Base-by-base conservation (phyloP, 2,329 filamentous ascomycete species). In the Pyrenochaeta sp. region DNA sequence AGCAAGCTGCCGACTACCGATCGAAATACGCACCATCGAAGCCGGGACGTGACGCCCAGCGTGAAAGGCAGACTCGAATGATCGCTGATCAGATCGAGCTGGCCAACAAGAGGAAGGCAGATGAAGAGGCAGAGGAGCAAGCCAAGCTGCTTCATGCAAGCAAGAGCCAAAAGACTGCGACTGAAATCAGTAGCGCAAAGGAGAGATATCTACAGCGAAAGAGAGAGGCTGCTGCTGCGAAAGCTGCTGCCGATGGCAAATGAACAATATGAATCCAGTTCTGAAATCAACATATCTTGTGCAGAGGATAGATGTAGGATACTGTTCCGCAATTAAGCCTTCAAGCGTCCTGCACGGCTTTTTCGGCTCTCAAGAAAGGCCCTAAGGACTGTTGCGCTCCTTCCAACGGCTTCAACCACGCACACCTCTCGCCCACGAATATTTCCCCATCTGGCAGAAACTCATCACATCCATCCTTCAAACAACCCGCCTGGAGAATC, bases 131-230 rank as follows among this genome's bases (percentile, higher is more conserved):
- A 34, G 82, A 86, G 44, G 84, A 88, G 60, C 81, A 83, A 55
- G 74, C 75, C 53, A 79, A 82, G 65, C 63, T 86, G 14, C 85
- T 89, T 70, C 79, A 84, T 44, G 81, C 82, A 11, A 76, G 82
- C 23, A 94, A 93, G 80, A 88, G 85, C 57, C 81, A 83, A 60
- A 94, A 94, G 80, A 93, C 89, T 1, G 83, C 85, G 35, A 75
- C 77, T 13, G 89, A 93, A 36, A 87, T 93, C 50, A 86, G 82
- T 61, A 87, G 87, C 61, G 89, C 89, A 1, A 89, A 84, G 69
- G 89, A 92, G 72, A 78, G 89, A 56, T 94, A 92, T 69, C 75
- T 94, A 41, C 87, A 88, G 41, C 79, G 89, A 64, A 93, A 92
- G 74, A 79, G 77, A 60, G 87, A 88, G 44, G 87, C 85, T 1